Conservation (phyloP, 192 early-diverging fungal genomes). For the Thamnidium elegans region DNA sequence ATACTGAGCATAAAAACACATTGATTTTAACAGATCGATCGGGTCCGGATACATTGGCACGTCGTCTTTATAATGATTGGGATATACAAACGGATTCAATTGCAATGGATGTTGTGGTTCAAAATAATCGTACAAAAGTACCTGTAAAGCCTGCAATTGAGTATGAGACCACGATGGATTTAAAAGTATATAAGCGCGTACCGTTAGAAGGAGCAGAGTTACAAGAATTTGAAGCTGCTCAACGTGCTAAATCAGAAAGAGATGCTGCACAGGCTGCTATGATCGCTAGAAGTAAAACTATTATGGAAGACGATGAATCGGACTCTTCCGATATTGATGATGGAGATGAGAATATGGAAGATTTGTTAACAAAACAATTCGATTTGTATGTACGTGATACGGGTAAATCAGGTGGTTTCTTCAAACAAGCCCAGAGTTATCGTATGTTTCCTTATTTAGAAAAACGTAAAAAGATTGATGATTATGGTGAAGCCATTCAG, state of each 20-base stretch:
- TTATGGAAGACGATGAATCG: conserved; percentile 80
- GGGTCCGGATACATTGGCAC: conserved; percentile 63
- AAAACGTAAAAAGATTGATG: conserved; percentile 80
- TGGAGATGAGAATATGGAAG: conserved; percentile 54
- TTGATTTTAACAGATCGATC: conserved; percentile 81
- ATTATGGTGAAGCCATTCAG: conserved; percentile 60
- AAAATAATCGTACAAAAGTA: conserved; percentile 24
- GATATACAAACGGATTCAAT: conserved; percentile 38
- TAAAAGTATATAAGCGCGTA: conserved; percentile 58
- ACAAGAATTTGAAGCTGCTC: conserved; percentile 58
- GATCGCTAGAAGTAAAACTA: conserved; percentile 57
- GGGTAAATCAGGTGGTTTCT: conserved; percentile 65
- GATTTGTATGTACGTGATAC: conserved; percentile 87
- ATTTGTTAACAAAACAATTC: conserved; percentile 51
- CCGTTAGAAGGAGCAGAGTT: conserved; percentile 88
- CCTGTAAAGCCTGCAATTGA: conserved; percentile 33
- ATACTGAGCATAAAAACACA: conserved; percentile 46
- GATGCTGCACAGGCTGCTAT: conserved; percentile 73
- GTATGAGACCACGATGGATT: conserved; percentile 23
- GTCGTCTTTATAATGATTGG: conserved; percentile 69
- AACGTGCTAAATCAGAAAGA: conserved; percentile 63
- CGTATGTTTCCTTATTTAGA: conserved; percentile 89
- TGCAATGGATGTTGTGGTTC: conserved; percentile 21
- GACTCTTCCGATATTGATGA: conserved; percentile 53
- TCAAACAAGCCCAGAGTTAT: conserved; percentile 77